Evolutionary conservation across 805 yeast species (phyloP), one percentile per base, ranked within the genome.

Genomic region (Starmera dryadoides): DNA sequence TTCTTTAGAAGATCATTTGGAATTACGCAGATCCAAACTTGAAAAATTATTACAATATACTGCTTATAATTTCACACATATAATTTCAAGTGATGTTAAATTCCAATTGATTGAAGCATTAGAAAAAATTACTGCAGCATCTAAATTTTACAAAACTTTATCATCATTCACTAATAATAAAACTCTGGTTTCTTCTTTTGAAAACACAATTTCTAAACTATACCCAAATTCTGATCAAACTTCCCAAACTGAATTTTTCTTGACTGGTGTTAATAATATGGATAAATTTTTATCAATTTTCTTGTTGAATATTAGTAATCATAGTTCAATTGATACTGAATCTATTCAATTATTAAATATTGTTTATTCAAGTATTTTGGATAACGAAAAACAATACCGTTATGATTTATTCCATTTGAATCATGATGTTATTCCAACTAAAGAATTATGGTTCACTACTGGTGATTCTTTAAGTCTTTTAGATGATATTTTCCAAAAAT

Each of bases 1-100:
- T 1, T 68, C 80, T 2, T 48, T 79, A 10, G 65, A 61, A 8
- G 73, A 69, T 15, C 80, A 76, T 41, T 62, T 86, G 29, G 59
- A 56, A 4, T 58, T 71, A 38, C 73, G 94, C 38, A 58, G 67
- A 4, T 51, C 60, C 6, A 66, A 71, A 36, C 62, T 68, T 36
- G 59, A 62, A 38, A 65, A 62, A 38, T 63, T 84, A 15, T 63
- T 77, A 10, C 50, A 51, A 2, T 81, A 67, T 44, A 57, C 69
- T 12, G 56, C 65, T 29, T 38, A 57, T 4, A 79, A 80, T 52
- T 77, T 78, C 42, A 49, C 60, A 19, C 47, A 55, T 8, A 52
- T 46, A 5, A 50, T 73, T 4, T 57, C 66, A 17, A 52, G 59
- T 10, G 53, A 51, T 1, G 53, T 71, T 14, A 65, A 74, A 33